Conservation (phyloP, 2,329 filamentous ascomycete species). For the Penicillium sp. region DNA sequence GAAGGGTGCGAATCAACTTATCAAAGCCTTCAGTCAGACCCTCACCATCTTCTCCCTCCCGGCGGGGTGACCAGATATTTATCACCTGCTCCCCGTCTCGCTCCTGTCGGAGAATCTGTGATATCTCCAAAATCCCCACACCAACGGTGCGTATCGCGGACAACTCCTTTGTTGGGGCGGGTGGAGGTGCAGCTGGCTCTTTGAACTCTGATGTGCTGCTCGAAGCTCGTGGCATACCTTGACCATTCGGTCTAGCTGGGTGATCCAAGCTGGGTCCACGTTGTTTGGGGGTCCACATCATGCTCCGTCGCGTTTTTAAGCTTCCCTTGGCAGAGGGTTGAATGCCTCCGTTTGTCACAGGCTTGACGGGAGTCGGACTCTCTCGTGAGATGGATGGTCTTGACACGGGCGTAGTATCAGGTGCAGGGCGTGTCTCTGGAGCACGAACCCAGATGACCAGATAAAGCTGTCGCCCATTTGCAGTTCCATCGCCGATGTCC, state of each 20-base stretch:
- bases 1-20: constrained; percentile 69
- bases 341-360: constrained; percentile 23
- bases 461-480: constrained; percentile 71
- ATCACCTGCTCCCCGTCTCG: constrained; percentile 75
- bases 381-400: constrained; percentile 38
- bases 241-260: constrained; percentile 26
- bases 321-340: constrained; percentile 39
- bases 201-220: constrained; percentile 32
- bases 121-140: constrained; percentile 75
- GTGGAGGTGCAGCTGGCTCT: constrained; percentile 24
- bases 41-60: constrained; percentile 57
- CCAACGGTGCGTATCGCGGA: constrained; percentile 69
- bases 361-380: constrained; percentile 30
- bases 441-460: constrained; percentile 79
- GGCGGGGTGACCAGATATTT: constrained; percentile 71
- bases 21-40: constrained; percentile 69
- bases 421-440: constrained; percentile 48
- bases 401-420: constrained; percentile 23
- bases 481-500: constrained; percentile 67
- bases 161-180: constrained; percentile 32
- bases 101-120: constrained; percentile 69
- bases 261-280: constrained; percentile 33
- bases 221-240: constrained; percentile 34
- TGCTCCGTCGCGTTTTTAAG: constrained; percentile 44
- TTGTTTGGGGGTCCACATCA: constrained; percentile 46